A percentile compares a stretch with the other conserved stretches of the same genome.
Conservation (phyloP, 2,329 filamentous ascomycete species). For the Ceratocystis ficicola region DNA sequence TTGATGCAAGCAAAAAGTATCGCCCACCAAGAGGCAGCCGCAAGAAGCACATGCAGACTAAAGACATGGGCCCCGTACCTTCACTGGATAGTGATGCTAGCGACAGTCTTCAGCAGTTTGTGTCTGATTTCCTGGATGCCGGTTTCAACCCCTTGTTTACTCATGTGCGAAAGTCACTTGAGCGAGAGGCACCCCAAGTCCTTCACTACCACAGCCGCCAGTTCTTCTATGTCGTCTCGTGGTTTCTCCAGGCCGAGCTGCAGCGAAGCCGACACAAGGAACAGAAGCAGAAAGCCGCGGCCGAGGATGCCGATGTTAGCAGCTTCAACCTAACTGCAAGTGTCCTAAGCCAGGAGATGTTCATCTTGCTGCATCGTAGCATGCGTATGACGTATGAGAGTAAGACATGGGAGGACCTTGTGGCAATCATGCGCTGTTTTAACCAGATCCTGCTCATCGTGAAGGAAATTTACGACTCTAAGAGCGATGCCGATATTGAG, state of each 20-base stretch:
- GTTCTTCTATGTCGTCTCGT: slow-evolving; percentile 83
- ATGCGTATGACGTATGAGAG: slow-evolving; percentile 69
- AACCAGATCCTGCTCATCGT: slow-evolving; percentile 88
- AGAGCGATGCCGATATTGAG: slow-evolving; percentile 84
- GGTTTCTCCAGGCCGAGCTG: slow-evolving; percentile 83
- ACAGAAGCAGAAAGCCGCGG: slow-evolving; percentile 30
- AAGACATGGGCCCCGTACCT: slow-evolving; percentile 64
- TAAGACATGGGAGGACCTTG: slow-evolving; percentile 78
- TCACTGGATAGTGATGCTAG: slow-evolving; percentile 61
- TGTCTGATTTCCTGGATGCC: slow-evolving; percentile 87
- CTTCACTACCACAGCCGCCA: slow-evolving; percentile 66
- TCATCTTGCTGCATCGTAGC: slow-evolving; percentile 71
- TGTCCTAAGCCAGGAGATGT: slow-evolving; percentile 89
- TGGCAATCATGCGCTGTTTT: slow-evolving; percentile 83
- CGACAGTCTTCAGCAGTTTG: slow-evolving; percentile 66
- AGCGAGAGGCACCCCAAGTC: slow-evolving; percentile 75
- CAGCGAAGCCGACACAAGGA: slow-evolving; percentile 51
- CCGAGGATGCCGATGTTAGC: slow-evolving; percentile 44
- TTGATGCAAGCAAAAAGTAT: slow-evolving; percentile 85
- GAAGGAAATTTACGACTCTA: slow-evolving; percentile 78
- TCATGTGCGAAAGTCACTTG: slow-evolving; percentile 76
- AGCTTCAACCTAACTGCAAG: slow-evolving; percentile 78
- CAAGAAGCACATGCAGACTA: slow-evolving; percentile 50
- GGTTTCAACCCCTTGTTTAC: slow-evolving; percentile 87
- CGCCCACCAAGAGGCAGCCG: slow-evolving; percentile 59